Base-by-base conservation (phyloP, 2,329 filamentous ascomycete species). In the Blumeria graminis region DNA sequence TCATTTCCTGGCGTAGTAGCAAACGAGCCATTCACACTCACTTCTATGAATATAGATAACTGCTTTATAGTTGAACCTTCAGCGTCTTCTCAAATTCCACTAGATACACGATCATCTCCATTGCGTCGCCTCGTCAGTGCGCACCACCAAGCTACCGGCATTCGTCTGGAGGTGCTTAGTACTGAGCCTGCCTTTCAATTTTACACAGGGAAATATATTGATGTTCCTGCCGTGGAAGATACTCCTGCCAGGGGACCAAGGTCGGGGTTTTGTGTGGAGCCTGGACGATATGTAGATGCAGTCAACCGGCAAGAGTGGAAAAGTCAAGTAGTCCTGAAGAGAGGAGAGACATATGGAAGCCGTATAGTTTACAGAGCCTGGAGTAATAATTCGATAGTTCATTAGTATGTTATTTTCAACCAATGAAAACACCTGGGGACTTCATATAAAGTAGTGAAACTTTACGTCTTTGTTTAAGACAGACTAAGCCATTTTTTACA, bases 111-210 rank as follows among this genome's bases (percentile, higher is more conserved):
- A 41, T 65, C 65, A 1, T 68, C 70, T 57, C 77, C 84, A 0
- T 72, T 94, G 41, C 75, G 73, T 57, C 79, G 76, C 58, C 77
- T 90, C 50, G 78, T 86, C 50, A 72, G 77, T 28, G 84, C 92
- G 58, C 77, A 76, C 68, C 86, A 95, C 68, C 78, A 86, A 6
- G 73, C 72, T 54, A 83, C 81, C 33, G 78, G 80, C 60, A 75
- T 95, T 61, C 83, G 93, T 67, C 78, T 96, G 54, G 86, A 95
- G 69, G 83, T 94, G 6, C 73, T 80, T 64, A 92, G 86, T 72
- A 96, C 90, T 0, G 90, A 96, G 72, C 92, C 92, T 0, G 86
- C 87, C 0, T 96, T 95, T 74, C 90, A 96, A 69, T 94, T 95
- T 71, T 96, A 96, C 71, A 93, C 88, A 0, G 92, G 90, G 61